Conservation (phyloP, 768 basidiomycete genomes). For the Kwoniella mangroviensis region DNA sequence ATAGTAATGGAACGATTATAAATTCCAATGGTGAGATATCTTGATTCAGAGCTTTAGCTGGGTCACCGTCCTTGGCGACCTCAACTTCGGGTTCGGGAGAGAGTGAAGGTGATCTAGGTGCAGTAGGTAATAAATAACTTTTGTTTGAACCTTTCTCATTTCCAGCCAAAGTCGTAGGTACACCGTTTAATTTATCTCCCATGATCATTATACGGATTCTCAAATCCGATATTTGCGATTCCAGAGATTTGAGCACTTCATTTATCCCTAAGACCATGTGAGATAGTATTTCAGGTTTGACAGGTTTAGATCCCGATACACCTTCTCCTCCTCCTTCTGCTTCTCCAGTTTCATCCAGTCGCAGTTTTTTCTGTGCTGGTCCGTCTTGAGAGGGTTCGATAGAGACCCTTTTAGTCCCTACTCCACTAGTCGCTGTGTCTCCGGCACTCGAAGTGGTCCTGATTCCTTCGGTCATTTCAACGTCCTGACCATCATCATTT, state of each 20-base stretch:
- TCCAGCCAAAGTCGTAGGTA: background rate
- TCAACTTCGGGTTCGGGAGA: conserved; percentile 15
- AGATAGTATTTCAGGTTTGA: conserved; percentile 37
- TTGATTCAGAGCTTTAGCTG: background rate
- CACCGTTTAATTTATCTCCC: conserved; percentile 35
- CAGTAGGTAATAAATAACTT: conserved; percentile 26
- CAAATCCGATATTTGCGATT: conserved; percentile 45
- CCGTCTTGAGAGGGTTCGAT: background rate
- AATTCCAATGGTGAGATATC: conserved; percentile 30
- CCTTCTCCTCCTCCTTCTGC: background rate
- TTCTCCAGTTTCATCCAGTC: background rate
- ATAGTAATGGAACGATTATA: conserved; percentile 49
- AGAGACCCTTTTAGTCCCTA: conserved; percentile 5
- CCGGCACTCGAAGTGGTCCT: background rate
- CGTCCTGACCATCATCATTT: background rate
- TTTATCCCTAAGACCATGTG: conserved; percentile 55
- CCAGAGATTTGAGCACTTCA: conserved; percentile 53
- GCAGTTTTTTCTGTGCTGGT: conserved; percentile 5
- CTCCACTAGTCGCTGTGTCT: background rate
- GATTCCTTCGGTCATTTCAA: background rate
- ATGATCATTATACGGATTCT: conserved; percentile 40
- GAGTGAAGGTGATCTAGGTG: conserved; percentile 16
- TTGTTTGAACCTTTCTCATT: background rate
- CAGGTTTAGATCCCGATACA: conserved; percentile 8
- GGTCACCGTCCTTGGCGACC: background rate